Base-by-base conservation (phyloP, 768 basidiomycete species). In the Leccinellum luteum region DNA sequence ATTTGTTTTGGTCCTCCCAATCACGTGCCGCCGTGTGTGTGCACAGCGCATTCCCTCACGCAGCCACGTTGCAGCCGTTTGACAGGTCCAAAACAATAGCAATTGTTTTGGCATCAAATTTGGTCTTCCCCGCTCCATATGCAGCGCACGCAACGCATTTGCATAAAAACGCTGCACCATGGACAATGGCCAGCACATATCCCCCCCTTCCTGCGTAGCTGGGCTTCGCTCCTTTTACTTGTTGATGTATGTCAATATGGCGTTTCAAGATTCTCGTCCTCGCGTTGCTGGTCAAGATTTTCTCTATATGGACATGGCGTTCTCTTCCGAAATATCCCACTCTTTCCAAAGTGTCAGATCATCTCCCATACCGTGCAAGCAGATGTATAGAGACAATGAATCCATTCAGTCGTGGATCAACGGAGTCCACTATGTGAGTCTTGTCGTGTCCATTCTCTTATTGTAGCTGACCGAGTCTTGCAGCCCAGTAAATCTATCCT, bases 281-380 rank as follows among this genome's bases (percentile, higher is more conserved):
- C 64, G 53, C 61, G 47, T 71, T 64, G 69, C 73, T 69, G 72
- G 71, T 59, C 69, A 67, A 68, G 56, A 64, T 44, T 61, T 54
- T 45, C 60, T 51, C 41, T 48, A 54, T n/a, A 15, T 51, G 14
- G 49, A 63, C 50, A 28, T 68, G 44, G 6, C 55, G 47, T 59
- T 59, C 50, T 55, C 61, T 59, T 60, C 56, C 28, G 48, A 53
- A 10, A 12, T 38, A 48, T 38, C 61, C 23, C 34, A 28, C n/a
- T 41, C 32, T 9, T 51, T 51, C 38, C 47, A 30, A 49, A 48
- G 52, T 44, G 30, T 48, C n/a, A 54, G 21, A 28, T 66, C 55
- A n/a, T 56, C 52, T n/a, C 53, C 60, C 23, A 21, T 49, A 3
- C 45, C 51, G 2, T 41, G 41, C 31, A 65, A 63, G 53, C 60